Percentiles rank a stretch among this genome's conserved stretches.
Conservation (phyloP, 306 rosid genomes). For the Chamaecrista fasciculata region DNA sequence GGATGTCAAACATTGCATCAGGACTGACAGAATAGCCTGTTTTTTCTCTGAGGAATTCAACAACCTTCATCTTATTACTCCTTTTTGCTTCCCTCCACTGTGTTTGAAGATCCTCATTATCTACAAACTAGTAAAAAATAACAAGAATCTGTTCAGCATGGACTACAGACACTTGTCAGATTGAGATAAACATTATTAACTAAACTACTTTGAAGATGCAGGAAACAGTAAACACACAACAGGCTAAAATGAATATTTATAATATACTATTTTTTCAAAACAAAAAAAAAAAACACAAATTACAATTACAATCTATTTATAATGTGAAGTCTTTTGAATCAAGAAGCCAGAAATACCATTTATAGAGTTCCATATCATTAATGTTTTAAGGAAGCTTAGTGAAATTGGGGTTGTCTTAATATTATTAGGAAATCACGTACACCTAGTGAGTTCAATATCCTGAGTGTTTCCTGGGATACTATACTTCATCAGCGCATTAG, state of each 20-base stretch:
- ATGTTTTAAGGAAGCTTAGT: not conserved
- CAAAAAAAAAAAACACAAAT: not conserved
- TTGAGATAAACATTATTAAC: constrained; percentile 24
- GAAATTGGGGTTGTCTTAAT: not conserved
- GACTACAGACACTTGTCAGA: constrained; percentile 21
- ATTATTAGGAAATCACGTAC: constrained; percentile 4
- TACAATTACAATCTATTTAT: not conserved
- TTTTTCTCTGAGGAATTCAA: constrained; percentile 64
- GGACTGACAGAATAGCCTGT: constrained; percentile 91
- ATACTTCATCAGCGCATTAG: not conserved
- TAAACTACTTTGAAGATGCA: constrained; percentile 8
- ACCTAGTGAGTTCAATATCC: constrained; percentile 1
- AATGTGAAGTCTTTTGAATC: constrained; percentile 20
- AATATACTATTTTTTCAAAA: constrained; percentile 6
- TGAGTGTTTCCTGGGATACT: not conserved
- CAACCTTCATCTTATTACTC: constrained; percentile 82
- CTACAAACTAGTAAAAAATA: constrained; percentile 58
- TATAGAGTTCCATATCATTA: not conserved
- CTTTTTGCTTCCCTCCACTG: constrained; percentile 88
- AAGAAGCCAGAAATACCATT: constrained; percentile 14
- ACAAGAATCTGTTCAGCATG: constrained; percentile 33
- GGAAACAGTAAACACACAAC: constrained; percentile 23
- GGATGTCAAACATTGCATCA: constrained; percentile 92
- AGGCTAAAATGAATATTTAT: not conserved
- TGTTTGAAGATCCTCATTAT: constrained; percentile 73